These are phyloP conservation scores for Orbilia brochopaga DNA, from an alignment of 2,329 filamentous ascomycete species.

Conservation along the genomic window DNA sequence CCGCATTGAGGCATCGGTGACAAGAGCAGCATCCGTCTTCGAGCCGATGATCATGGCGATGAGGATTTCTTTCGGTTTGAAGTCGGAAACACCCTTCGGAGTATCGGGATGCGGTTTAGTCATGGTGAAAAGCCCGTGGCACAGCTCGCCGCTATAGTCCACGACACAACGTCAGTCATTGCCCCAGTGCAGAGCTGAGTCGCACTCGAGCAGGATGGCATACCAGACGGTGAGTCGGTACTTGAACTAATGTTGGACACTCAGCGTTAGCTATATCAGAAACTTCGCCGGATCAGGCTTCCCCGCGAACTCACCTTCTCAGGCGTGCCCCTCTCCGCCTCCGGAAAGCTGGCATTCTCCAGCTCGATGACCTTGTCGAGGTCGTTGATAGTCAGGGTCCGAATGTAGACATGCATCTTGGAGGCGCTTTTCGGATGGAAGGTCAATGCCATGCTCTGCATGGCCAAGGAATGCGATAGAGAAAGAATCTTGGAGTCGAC, in stretches of 20 bases:
- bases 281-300: background rate
- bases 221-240: constrained; percentile 45
- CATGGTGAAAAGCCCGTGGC: constrained; percentile 39
- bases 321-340: constrained; percentile 28
- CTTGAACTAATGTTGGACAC: constrained; percentile 19
- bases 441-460: constrained; percentile 50
- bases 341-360: constrained; percentile 40
- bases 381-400: constrained; percentile 44
- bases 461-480: constrained; percentile 38
- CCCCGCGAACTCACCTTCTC: constrained; percentile 29
- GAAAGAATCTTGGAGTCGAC: constrained; percentile 36
- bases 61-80: constrained; percentile 46
- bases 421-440: constrained; percentile 40
- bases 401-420: constrained; percentile 41
- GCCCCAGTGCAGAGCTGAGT: constrained; percentile 3
- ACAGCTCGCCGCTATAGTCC: constrained; percentile 40
- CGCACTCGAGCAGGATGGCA: background rate
- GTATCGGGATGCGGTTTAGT: constrained; percentile 49
- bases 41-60: constrained; percentile 43
- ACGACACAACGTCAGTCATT: background rate
- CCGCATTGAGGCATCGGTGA: constrained; percentile 39
- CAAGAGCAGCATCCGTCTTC: constrained; percentile 18
- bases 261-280: constrained; percentile 11
- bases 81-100: constrained; percentile 42
- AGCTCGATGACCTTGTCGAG: constrained; percentile 47